Evolutionary conservation across 208 protist genomes (phyloP).

Genomic region (Tetramitus jugosus): DNA sequence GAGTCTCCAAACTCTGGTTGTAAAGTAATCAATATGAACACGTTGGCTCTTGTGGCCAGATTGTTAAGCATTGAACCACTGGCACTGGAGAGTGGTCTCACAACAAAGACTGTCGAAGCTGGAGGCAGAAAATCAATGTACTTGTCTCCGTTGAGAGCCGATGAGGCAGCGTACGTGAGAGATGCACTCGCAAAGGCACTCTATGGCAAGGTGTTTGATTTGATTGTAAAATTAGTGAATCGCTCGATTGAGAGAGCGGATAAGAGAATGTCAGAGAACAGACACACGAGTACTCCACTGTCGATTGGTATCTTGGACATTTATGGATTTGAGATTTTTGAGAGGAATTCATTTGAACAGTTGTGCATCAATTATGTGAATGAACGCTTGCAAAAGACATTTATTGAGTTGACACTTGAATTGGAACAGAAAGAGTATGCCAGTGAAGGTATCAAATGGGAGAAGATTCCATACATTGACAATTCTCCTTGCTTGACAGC

Average conservation of each 20-base stretch:
- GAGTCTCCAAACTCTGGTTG: neutral
- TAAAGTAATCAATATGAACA: neutral
- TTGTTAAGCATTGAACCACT: neutral
- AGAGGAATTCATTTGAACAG: slow-evolving; percentile 91
- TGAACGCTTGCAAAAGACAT: slow-evolving; percentile 97
- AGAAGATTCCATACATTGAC: slow-evolving; percentile 82
- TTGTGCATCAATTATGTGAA: slow-evolving; percentile 99
- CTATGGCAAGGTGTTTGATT: slow-evolving; percentile 88
- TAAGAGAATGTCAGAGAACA: slow-evolving; percentile 21
- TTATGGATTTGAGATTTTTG: slow-evolving; percentile 93
- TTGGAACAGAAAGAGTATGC: slow-evolving; percentile 91
- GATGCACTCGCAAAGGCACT: slow-evolving; percentile 87
- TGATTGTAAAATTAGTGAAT: slow-evolving; percentile 82
- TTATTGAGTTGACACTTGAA: slow-evolving; percentile 93
- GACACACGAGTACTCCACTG: slow-evolving; percentile 36
- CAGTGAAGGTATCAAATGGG: slow-evolving; percentile 83
- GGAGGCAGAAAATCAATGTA: slow-evolving; percentile 15
- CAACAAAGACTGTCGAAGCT: slow-evolving; percentile 1
- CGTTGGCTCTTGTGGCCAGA: neutral
- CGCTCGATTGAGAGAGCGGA: slow-evolving; percentile 32
- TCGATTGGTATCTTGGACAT: slow-evolving; percentile 84
- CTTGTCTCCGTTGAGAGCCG: slow-evolving; percentile 1
- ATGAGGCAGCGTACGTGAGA: slow-evolving; percentile 36
- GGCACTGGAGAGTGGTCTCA: neutral
- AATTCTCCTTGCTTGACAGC: slow-evolving; percentile 66